These are phyloP conservation scores for Trypanosoma congolense DNA, from an alignment of 208 protist genomes.

Conservation along the genomic window DNA sequence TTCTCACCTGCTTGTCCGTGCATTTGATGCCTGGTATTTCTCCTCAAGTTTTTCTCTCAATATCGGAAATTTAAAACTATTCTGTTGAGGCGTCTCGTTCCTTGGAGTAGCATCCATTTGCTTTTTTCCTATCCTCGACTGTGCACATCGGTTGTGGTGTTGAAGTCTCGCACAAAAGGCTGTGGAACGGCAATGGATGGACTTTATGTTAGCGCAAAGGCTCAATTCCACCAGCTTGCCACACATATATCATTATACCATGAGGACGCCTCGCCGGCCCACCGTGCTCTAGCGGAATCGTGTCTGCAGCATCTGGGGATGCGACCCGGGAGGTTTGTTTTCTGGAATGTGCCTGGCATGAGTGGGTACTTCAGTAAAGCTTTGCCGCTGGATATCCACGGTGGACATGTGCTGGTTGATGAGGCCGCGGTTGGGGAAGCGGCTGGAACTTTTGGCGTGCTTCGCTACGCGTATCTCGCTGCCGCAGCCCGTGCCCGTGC, in stretches of 20 bases:
- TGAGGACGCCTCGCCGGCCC: slow-evolving; percentile 57
- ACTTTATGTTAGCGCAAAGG: slow-evolving; percentile 59
- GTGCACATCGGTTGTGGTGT: not conserved
- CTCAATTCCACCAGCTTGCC: slow-evolving; percentile 77
- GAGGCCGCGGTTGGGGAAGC: slow-evolving; percentile 48
- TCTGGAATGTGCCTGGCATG: slow-evolving; percentile 78
- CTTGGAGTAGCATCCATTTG: not conserved
- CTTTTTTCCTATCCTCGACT: not conserved
- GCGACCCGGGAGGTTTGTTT: slow-evolving; percentile 37
- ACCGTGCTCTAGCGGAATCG: slow-evolving; percentile 40
- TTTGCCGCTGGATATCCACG: slow-evolving; percentile 70
- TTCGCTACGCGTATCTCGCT: slow-evolving; percentile 65
- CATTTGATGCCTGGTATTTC: too few relatives aligned
- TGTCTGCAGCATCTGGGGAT: slow-evolving; percentile 33
- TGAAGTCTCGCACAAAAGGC: not conserved
- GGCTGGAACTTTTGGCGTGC: slow-evolving; percentile 58
- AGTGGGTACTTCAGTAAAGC: slow-evolving; percentile 55
- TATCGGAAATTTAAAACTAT: too few relatives aligned
- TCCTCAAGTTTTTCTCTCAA: too few relatives aligned
- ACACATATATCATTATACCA: slow-evolving; percentile 77
- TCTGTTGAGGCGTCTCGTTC: too few relatives aligned
- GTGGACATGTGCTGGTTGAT: slow-evolving; percentile 68
- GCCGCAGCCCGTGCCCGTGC: slow-evolving; percentile 57
- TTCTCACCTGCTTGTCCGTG: too few relatives aligned
- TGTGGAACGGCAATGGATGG: slow-evolving; percentile 44